Conservation (phyloP, 768 basidiomycete species). For the Butyriboletus loyo region DNA sequence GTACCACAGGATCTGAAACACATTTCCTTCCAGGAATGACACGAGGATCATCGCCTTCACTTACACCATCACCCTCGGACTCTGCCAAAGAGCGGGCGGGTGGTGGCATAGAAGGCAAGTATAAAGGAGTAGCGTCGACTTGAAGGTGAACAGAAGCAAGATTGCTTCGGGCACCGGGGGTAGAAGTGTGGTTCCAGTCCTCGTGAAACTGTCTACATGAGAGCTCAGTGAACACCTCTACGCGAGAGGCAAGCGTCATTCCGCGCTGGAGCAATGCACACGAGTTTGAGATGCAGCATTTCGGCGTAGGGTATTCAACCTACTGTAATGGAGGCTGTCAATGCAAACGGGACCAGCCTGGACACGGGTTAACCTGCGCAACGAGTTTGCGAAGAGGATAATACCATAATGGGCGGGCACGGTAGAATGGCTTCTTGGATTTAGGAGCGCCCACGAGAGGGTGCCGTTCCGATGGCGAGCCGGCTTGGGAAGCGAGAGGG, state of each 20-base stretch:
- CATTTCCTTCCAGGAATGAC: conserved; percentile 38
- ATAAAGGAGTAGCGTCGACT: conserved; percentile 5
- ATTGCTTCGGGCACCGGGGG: not conserved
- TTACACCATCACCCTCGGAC: conserved; percentile 25
- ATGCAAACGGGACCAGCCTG: conserved; percentile 72
- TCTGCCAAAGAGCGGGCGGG: conserved; percentile 7
- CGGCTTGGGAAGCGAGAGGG: conserved; percentile 3
- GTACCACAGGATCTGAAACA: conserved; percentile 52
- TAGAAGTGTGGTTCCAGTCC: conserved; percentile 38
- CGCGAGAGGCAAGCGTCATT: conserved; percentile 73
- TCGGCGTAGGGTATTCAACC: conserved; percentile 18
- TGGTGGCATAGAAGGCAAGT: conserved; percentile 8
- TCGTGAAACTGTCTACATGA: conserved; percentile 60
- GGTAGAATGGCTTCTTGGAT: conserved; percentile 46
- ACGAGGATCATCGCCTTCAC: conserved; percentile 39
- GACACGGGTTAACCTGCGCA: conserved; percentile 3
- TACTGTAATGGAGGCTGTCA: conserved; percentile 66
- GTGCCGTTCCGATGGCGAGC: conserved; percentile 31
- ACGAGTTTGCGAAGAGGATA: not conserved
- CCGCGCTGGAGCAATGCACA: conserved; percentile 52
- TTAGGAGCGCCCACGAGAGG: conserved; percentile 29
- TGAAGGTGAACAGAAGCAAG: conserved; percentile 1
- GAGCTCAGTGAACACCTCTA: conserved; percentile 76
- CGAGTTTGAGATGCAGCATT: not conserved
- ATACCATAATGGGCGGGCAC: conserved; percentile 48